Evolutionary conservation across 2,329 filamentous ascomycete genomes (phyloP).

Genomic region (Pyrenophora graminea): DNA sequence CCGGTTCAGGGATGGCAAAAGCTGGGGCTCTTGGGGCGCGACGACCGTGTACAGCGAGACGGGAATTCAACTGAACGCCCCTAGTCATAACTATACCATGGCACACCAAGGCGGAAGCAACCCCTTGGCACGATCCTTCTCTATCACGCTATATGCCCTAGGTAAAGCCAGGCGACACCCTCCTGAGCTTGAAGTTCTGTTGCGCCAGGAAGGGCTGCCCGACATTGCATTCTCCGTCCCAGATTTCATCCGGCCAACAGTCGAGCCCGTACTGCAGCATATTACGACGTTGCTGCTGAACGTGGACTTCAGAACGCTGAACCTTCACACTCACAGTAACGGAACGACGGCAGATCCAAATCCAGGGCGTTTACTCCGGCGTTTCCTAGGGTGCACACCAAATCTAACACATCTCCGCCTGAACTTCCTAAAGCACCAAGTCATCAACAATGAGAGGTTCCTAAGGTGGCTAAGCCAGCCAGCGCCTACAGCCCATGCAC

Average conservation of each 20-base stretch:
- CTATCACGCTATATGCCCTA: constrained; percentile 26
- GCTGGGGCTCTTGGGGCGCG: constrained; percentile 63
- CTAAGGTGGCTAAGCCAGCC: constrained; percentile 45
- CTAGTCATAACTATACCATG: constrained; percentile 7
- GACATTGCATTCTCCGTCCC: constrained; percentile 54
- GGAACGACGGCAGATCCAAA: constrained; percentile 6
- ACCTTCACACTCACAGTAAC: constrained; percentile 19
- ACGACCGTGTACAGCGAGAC: constrained; percentile 47
- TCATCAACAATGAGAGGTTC: constrained; percentile 34
- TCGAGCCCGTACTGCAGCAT: constrained; percentile 51
- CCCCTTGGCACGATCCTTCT: constrained; percentile 24
- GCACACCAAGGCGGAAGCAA: constrained; percentile 1
- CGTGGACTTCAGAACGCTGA: constrained; percentile 20
- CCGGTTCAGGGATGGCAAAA: constrained; percentile 55
- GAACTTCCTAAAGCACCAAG: constrained; percentile 49
- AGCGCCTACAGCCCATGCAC: background rate
- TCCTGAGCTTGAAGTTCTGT: constrained; percentile 55
- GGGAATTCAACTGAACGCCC: constrained; percentile 27
- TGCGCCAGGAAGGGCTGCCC: constrained; percentile 45
- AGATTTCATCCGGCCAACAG: constrained; percentile 41
- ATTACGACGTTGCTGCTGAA: constrained; percentile 55
- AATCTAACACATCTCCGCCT: constrained; percentile 59
- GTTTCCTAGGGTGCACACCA: constrained; percentile 48
- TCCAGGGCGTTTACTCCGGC: constrained; percentile 26
- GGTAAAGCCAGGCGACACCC: constrained; percentile 43